Evolutionary conservation across 352 stramenopile genomes (phyloP).

Genomic region (Blastocystis hominis): DNA sequence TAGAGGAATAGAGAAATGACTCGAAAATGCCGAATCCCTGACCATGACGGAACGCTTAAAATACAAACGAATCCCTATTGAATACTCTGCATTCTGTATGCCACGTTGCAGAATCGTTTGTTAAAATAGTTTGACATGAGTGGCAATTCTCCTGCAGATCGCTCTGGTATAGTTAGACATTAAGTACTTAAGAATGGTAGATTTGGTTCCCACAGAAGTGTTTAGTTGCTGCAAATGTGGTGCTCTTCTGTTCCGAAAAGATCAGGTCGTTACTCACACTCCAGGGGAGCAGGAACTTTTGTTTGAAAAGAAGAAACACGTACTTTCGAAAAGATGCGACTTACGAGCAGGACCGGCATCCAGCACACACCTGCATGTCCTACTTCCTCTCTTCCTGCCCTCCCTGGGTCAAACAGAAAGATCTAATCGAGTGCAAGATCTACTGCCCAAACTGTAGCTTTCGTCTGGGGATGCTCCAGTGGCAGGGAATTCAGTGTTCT

Average conservation of each 20-base stretch:
- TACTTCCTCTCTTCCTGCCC: conserved; percentile 49
- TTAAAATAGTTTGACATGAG: background rate
- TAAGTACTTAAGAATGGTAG: background rate
- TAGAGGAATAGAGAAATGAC: background rate
- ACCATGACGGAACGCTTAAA: too few relatives aligned
- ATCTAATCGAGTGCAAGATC: conserved; percentile 52
- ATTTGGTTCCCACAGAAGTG: conserved; percentile 44
- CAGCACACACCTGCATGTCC: conserved; percentile 26
- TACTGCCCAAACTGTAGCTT: conserved; percentile 50
- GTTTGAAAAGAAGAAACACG: conserved; percentile 47
- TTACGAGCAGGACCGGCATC: conserved; percentile 15
- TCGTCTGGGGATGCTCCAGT: conserved; percentile 42
- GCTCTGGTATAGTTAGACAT: background rate
- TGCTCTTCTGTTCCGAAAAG: conserved; percentile 28
- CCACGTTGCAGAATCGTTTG: background rate
- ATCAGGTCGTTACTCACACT: conserved; percentile 1
- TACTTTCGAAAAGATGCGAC: background rate
- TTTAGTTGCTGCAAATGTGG: conserved; percentile 44
- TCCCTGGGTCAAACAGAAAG: conserved; percentile 10
- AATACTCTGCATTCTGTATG: background rate
- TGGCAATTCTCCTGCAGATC: background rate
- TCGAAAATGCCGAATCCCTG: too few relatives aligned
- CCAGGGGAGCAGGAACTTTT: background rate
- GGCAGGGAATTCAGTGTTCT: conserved; percentile 53
- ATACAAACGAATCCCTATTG: too few relatives aligned